Percentiles rank a stretch among this genome's conserved stretches.
Evolutionary conservation across 75 land plant genomes (phyloP).

Genomic region (Picea sitchensis): DNA sequence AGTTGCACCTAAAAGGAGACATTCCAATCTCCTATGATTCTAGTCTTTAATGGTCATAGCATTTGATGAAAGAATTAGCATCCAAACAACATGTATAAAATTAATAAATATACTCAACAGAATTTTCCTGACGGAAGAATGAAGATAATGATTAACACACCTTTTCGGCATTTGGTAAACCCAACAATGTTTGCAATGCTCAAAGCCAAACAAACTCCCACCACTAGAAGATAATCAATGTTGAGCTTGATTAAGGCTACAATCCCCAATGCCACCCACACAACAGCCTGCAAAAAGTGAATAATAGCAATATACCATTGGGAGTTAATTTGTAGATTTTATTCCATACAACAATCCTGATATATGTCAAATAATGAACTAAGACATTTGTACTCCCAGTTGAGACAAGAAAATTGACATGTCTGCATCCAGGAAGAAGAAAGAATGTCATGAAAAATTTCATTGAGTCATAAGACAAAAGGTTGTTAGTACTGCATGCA

Average conservation of each 20-base stretch:
- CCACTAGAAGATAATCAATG: constrained; percentile 92
- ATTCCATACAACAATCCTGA: too few relatives aligned
- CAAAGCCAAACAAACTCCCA: constrained; percentile 85
- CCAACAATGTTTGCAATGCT: constrained; percentile 93
- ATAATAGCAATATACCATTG: background rate
- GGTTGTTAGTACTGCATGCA: too few relatives aligned
- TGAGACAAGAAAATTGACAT: too few relatives aligned
- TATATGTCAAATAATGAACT: too few relatives aligned
- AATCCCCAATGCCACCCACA: constrained; percentile 87
- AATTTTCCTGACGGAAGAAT: too few relatives aligned
- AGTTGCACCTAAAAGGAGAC: background rate
- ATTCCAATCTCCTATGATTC: too few relatives aligned
- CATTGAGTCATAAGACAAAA: too few relatives aligned
- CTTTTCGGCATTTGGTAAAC: constrained; percentile 98
- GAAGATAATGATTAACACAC: constrained; percentile 19
- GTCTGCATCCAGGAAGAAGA: too few relatives aligned
- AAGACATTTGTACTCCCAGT: too few relatives aligned
- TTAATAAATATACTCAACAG: too few relatives aligned
- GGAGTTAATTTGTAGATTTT: too few relatives aligned
- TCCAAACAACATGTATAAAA: background rate
- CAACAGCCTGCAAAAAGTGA: constrained; percentile 62
- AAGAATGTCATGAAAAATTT: too few relatives aligned
- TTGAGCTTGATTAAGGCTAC: constrained; percentile 90
- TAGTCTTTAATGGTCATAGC: background rate
- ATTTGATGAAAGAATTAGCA: background rate